Evolutionary conservation across 75 land plant species (phyloP).

Genomic region (Isoetes taiwanensis): DNA sequence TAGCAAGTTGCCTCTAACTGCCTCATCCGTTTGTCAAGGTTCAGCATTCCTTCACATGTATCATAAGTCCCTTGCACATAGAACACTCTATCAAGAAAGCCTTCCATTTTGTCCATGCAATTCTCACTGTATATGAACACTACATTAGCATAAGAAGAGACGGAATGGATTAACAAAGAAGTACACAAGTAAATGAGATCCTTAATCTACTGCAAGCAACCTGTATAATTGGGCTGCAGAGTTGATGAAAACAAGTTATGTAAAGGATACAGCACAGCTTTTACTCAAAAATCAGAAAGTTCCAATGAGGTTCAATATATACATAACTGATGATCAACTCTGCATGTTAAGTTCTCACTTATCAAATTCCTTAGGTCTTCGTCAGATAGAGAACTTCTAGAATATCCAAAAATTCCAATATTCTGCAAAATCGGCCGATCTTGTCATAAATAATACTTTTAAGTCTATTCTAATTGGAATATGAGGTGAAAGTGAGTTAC

Average conservation of each 20-base stretch:
- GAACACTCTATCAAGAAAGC: slow-evolving; percentile 41
- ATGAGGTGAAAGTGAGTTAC: slow-evolving; percentile 13
- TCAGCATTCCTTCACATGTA: slow-evolving; percentile 45
- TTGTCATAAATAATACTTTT: neutral
- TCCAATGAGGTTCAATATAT: neutral
- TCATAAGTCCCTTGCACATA: slow-evolving; percentile 44
- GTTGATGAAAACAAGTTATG: too few relatives aligned
- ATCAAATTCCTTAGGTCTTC: slow-evolving; percentile 47
- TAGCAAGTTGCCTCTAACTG: slow-evolving; percentile 49
- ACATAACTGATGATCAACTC: slow-evolving; percentile 58
- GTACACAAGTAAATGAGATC: too few relatives aligned
- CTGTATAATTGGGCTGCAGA: too few relatives aligned
- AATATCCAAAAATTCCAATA: slow-evolving; percentile 55
- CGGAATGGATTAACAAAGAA: too few relatives aligned
- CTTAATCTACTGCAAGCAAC: too few relatives aligned
- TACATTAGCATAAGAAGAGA: neutral
- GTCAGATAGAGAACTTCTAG: slow-evolving; percentile 48
- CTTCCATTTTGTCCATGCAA: slow-evolving; percentile 46
- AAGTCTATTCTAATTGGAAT: neutral
- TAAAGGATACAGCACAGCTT: too few relatives aligned
- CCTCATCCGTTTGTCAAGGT: slow-evolving; percentile 32
- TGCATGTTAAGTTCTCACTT: slow-evolving; percentile 43
- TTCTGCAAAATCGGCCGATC: slow-evolving; percentile 22
- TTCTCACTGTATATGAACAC: slow-evolving; percentile 27
- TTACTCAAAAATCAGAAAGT: neutral